Conservation (phyloP, 352 stramenopile genomes). For the Chrysophaeum taylorii region DNA sequence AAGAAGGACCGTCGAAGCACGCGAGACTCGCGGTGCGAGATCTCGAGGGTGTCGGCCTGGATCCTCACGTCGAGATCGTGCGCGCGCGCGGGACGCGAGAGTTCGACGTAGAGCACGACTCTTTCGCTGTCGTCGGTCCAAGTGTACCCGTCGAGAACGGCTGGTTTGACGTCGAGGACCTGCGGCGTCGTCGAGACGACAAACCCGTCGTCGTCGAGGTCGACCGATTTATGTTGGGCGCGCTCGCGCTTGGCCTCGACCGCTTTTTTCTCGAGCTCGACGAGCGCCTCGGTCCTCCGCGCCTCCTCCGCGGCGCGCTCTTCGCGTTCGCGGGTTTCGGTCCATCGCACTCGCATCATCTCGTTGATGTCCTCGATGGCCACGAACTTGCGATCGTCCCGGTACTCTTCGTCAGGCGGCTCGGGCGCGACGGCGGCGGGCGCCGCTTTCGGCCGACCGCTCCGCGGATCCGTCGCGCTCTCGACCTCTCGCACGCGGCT, state of each 20-base stretch:
- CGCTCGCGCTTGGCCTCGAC: no score
- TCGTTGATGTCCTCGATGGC: neutral
- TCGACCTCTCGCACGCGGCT: neutral
- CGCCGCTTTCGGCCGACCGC: neutral
- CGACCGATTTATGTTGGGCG: no score
- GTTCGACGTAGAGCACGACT: neutral
- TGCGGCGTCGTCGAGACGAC: neutral
- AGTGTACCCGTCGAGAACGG: neutral
- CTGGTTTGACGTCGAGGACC: neutral
- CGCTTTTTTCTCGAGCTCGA: neutral
- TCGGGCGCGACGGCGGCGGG: neutral
- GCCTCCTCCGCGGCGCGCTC: neutral
- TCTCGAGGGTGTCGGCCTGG: neutral
- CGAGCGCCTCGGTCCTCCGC: neutral
- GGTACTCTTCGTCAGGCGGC: neutral
- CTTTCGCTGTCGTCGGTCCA: neutral
- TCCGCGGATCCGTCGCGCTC: neutral
- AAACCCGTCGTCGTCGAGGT: slow-evolving; percentile 5
- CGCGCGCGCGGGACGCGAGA: neutral
- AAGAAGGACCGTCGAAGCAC: no score
- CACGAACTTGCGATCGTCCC: neutral
- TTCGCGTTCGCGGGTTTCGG: neutral
- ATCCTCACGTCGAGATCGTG: neutral
- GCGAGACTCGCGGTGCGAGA: neutral
- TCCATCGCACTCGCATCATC: neutral